Evolutionary conservation across 2,329 filamentous ascomycete genomes (phyloP).

Genomic region (Hortaea werneckii): DNA sequence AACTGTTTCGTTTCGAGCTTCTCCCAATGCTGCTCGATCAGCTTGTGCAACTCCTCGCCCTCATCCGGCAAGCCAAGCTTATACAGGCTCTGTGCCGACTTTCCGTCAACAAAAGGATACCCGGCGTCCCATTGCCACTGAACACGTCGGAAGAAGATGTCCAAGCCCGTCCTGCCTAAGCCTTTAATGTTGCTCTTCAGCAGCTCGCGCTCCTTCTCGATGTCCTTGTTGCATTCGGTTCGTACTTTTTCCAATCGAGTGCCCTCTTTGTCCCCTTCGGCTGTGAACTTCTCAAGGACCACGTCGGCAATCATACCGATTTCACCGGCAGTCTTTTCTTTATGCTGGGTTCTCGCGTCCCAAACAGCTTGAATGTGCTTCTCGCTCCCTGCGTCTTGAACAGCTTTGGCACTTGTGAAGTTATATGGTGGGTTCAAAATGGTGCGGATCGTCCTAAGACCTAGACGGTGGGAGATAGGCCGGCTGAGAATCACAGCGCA

Average conservation of each 20-base stretch:
- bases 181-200: slow-evolving; percentile 31
- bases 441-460: slow-evolving; percentile 34
- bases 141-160: slow-evolving; percentile 34
- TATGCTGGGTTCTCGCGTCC: slow-evolving; percentile 36
- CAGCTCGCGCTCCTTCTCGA: slow-evolving; percentile 20
- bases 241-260: slow-evolving; percentile 24
- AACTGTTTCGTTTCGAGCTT: slow-evolving; percentile 22
- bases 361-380: slow-evolving; percentile 30
- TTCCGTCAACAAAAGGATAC: slow-evolving; percentile 32
- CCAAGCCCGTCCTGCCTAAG: slow-evolving; percentile 30
- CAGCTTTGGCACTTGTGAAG: slow-evolving; percentile 24
- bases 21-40: slow-evolving; percentile 28
- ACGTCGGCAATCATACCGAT: slow-evolving; percentile 26
- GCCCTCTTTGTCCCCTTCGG: slow-evolving; percentile 23
- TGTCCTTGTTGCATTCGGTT: slow-evolving; percentile 21
- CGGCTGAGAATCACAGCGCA: slow-evolving; percentile 35
- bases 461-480: slow-evolving; percentile 35
- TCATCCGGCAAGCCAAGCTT: slow-evolving; percentile 28
- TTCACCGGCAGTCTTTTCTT: slow-evolving; percentile 36
- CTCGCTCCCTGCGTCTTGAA: slow-evolving; percentile 29
- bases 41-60: slow-evolving; percentile 23
- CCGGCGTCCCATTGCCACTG: slow-evolving; percentile 31
- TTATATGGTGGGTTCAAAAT: slow-evolving; percentile 35
- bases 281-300: slow-evolving; percentile 23
- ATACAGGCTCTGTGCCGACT: slow-evolving; percentile 25